Evolutionary conservation across 257 asterid genomes (phyloP).

Genomic region (Capsicum pubescens): DNA sequence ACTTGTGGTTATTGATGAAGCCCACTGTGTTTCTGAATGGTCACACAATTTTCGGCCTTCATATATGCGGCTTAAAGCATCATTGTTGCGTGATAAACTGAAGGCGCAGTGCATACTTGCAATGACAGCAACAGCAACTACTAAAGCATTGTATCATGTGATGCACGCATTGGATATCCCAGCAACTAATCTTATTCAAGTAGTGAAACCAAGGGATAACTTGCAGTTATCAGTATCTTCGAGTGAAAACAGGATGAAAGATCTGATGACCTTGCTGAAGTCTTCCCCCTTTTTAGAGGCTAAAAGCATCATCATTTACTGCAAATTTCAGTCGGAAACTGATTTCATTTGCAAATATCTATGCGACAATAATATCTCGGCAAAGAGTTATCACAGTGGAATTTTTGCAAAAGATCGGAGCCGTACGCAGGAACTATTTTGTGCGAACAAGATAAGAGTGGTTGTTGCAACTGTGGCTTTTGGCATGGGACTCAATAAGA

Average conservation of each 20-base stretch:
- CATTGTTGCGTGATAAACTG: conserved; percentile 66
- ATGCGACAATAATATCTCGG: conserved; percentile 70
- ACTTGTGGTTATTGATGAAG: conserved; percentile 93
- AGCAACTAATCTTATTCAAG: conserved; percentile 64
- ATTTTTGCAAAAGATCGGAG: conserved; percentile 83
- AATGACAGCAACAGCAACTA: conserved; percentile 97
- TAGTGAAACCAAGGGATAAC: conserved; percentile 80
- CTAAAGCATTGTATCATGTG: conserved; percentile 67
- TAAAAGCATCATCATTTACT: conserved; percentile 89
- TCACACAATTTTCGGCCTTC: conserved; percentile 99
- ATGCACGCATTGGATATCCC: conserved; percentile 90
- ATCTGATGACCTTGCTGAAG: conserved; percentile 69
- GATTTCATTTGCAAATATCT: conserved; percentile 90
- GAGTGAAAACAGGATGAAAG: conserved; percentile 77
- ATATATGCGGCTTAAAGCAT: conserved; percentile 97
- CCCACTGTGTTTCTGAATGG: conserved; percentile 99
- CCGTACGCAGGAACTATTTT: conserved; percentile 75
- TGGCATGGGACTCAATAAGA: conserved; percentile 98
- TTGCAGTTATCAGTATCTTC: conserved; percentile 79
- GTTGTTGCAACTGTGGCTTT: conserved; percentile 99
- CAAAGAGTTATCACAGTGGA: conserved; percentile 97
- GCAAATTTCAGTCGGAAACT: conserved; percentile 96
- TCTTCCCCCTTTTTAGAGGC: conserved; percentile 69
- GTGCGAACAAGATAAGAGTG: conserved; percentile 91
- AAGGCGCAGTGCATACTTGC: conserved; percentile 92